Evolutionary conservation across 176 grass and related monocot species (phyloP).

Genomic region (Ampelocalamus luodianensis): DNA sequence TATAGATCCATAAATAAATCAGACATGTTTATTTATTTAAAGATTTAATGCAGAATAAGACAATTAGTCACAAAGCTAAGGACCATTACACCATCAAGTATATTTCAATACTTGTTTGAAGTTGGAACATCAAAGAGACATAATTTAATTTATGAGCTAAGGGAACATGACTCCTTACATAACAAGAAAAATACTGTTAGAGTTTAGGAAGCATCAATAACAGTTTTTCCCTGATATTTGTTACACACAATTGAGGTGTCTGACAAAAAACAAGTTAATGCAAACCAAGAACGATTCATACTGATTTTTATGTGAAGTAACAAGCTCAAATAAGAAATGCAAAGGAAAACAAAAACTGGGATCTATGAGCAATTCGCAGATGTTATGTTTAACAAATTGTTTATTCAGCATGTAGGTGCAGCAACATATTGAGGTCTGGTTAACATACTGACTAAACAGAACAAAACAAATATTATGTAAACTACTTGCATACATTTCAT

Average conservation of each 20-base stretch:
- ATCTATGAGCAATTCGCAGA: neutral
- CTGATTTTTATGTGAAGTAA: neutral
- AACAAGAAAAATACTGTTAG: neutral
- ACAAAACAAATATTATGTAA: neutral
- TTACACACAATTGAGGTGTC: neutral
- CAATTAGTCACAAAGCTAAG: neutral
- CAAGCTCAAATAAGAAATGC: conserved; percentile 1
- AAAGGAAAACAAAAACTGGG: neutral
- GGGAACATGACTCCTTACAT: neutral
- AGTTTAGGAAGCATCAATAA: conserved; percentile 5
- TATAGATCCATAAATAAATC: conserved; percentile 27
- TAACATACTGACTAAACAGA: neutral
- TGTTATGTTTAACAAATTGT: neutral
- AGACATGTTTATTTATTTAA: neutral
- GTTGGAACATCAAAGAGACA: conserved; percentile 5
- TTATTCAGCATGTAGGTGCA: neutral
- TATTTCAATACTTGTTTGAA: conserved; percentile 18
- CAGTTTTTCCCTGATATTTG: neutral
- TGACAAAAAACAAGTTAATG: neutral
- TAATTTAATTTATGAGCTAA: conserved; percentile 2
- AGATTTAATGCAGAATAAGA: neutral
- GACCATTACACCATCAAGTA: conserved; percentile 10
- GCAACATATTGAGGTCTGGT: neutral
- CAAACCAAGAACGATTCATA: neutral
- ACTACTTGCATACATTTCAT: neutral